These are phyloP conservation scores for Alternaria solani DNA, from an alignment of 2,329 filamentous ascomycete genomes.

Conservation along the genomic window DNA sequence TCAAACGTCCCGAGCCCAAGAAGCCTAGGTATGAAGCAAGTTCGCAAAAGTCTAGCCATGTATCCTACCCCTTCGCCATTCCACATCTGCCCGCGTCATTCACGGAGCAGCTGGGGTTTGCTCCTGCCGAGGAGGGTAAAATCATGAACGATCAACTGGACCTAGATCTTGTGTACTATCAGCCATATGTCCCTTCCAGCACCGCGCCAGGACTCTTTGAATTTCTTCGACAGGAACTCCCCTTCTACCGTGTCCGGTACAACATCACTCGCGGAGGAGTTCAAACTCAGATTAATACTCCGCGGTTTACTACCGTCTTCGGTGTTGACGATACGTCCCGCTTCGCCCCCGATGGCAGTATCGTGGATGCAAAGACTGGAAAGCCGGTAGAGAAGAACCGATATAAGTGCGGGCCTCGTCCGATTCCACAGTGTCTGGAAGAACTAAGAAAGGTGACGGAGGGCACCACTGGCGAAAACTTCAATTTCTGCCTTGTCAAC, in stretches of 20 bases:
- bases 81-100: slow-evolving; percentile 58
- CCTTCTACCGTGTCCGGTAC: slow-evolving; percentile 80
- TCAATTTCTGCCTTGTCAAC: slow-evolving; percentile 83
- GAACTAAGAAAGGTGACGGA: slow-evolving; percentile 70
- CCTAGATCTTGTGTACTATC: slow-evolving; percentile 77
- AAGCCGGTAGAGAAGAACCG: slow-evolving; percentile 55
- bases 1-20: slow-evolving; percentile 59
- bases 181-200: slow-evolving; percentile 71
- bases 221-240: slow-evolving; percentile 74
- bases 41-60: slow-evolving; percentile 52
- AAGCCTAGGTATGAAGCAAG: slow-evolving; percentile 49
- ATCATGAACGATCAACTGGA: slow-evolving; percentile 72
- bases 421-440: slow-evolving; percentile 75
- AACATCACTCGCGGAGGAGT: slow-evolving; percentile 71
- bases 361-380: slow-evolving; percentile 56
- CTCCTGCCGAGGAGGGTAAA: slow-evolving; percentile 62
- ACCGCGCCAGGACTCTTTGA: slow-evolving; percentile 69
- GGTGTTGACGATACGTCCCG: slow-evolving; percentile 69
- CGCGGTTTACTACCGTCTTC: slow-evolving; percentile 69
- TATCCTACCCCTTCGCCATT: slow-evolving; percentile 63
- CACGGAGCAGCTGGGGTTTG: slow-evolving; percentile 51
- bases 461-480: slow-evolving; percentile 69
- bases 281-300: slow-evolving; percentile 69
- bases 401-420: slow-evolving; percentile 70
- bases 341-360: slow-evolving; percentile 56